phyloP scores from a whole-genome alignment of 306 rosid species.

The Citrullus amarus region DNA sequence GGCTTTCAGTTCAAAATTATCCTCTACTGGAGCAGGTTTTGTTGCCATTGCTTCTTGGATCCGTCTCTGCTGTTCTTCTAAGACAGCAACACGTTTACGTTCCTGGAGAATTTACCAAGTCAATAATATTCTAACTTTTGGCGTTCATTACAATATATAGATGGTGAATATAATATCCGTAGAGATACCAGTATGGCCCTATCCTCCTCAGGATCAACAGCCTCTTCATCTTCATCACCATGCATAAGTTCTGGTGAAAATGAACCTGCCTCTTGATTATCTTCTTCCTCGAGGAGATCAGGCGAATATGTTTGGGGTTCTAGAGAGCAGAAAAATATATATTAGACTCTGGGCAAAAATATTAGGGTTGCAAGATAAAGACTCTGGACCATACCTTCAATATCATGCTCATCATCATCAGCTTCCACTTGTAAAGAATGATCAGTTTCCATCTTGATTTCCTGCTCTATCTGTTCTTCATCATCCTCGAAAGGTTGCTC shows the following conservation, averaged over 20 bases:
- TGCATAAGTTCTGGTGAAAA: constrained; percentile 79
- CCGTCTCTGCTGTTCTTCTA: constrained; percentile 73
- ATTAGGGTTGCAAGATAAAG: background rate
- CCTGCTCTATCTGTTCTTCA: constrained; percentile 32
- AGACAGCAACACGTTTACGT: constrained; percentile 53
- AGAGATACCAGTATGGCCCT: constrained; percentile 52
- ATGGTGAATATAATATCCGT: background rate
- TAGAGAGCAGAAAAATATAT: background rate
- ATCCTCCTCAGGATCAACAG: constrained; percentile 88
- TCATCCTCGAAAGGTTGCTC: constrained; percentile 52
- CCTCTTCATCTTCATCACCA: constrained; percentile 79
- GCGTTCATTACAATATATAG: background rate
- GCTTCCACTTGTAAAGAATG: constrained; percentile 23
- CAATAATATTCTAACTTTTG: background rate
- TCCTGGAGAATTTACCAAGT: constrained; percentile 37
- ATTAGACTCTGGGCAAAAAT: background rate
- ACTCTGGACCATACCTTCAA: constrained; percentile 31
- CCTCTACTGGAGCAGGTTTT: constrained; percentile 71
- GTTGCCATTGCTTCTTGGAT: constrained; percentile 70
- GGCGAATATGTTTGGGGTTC: constrained; percentile 61
- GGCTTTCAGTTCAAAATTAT: constrained; percentile 78
- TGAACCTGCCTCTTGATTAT: constrained; percentile 56
- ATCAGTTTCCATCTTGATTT: constrained; percentile 33
- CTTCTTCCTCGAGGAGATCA: constrained; percentile 41
- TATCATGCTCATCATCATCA: constrained; percentile 32